Evolutionary conservation across 2,329 filamentous ascomycete species (phyloP).

Genomic region (Pleomassaria siparia): DNA sequence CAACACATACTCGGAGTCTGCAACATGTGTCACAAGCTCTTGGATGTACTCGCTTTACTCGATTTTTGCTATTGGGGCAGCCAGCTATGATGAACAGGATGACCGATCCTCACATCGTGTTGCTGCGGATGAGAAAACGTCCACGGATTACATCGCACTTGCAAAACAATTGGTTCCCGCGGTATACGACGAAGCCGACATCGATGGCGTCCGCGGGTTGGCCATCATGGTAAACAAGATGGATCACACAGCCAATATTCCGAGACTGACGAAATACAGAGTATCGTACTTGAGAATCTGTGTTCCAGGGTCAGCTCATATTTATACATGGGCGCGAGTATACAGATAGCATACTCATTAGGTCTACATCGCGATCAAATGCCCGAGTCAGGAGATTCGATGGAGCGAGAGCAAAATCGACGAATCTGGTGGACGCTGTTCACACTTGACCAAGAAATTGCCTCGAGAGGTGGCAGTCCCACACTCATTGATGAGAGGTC

Average conservation of each 20-base stretch:
- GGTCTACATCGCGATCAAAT: conserved; percentile 40
- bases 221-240: conserved; percentile 32
- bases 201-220: conserved; percentile 41
- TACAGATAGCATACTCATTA: conserved; percentile 41
- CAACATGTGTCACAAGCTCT: conserved; percentile 23
- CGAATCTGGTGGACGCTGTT: conserved; percentile 44
- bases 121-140: conserved; percentile 25
- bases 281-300: conserved; percentile 37
- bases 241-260: neutral
- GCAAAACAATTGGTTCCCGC: conserved; percentile 36
- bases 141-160: conserved; percentile 36
- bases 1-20: conserved; percentile 30
- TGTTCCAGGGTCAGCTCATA: conserved; percentile 40
- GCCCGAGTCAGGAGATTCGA: conserved; percentile 24
- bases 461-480: conserved; percentile 39
- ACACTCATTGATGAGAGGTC: conserved; percentile 37
- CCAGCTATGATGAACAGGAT: conserved; percentile 22
- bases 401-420: conserved; percentile 38
- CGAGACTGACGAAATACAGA: conserved; percentile 19
- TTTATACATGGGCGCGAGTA: conserved; percentile 39
- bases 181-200: conserved; percentile 40
- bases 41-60: conserved; percentile 42
- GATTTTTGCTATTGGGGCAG: conserved; percentile 38
- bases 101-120: conserved; percentile 23
- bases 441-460: conserved; percentile 38